Base-by-base conservation (phyloP, 805 yeast genomes). In the Tetrapisispora nanseiensis region DNA sequence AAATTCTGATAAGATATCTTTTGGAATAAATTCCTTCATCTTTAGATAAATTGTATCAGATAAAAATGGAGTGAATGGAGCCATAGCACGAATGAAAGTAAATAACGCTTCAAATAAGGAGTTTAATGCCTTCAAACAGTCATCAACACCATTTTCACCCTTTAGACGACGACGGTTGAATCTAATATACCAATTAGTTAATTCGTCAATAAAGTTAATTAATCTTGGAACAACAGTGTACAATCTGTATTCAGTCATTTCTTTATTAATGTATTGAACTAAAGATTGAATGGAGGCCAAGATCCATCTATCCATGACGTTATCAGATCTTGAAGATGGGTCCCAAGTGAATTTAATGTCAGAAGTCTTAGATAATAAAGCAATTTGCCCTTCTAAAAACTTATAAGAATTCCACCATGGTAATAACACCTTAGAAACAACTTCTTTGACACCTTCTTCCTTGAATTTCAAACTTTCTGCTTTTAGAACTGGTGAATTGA, bases 371-470 rank as follows among this genome's bases (percentile, higher is more conserved):
- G 82, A 78, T 61, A 84, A 75, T 42, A 92, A 68, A 21, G 86
- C 84, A 51, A 89, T 83, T 57, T 94, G 95, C 52, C 92, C 97
- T 59, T 89, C 95, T 71, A 89, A 82, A 72, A 92, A 92, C 67
- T 90, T 92, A 75, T 72, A 90, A 24, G 97, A 85, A 71, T 92
- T 92, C 87, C 90, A 92, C 98, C 97, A 94, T 56, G 99, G 99
- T 57, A 92, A 73, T 59, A 90, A 70, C 34, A 92, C 98, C 67
- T 89, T 86, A 27, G 97, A 82, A 33, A 92, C 94, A 60, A 92
- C 95, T 67, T 92, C 99, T 59, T 87, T 86, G 33, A 92, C 98
- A 70, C 99, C 99, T 62, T 90, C 97, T 69, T 92, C 99, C 67
- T 87, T 89, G 74, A 92, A 92, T 61, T 87, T 85, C 74, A 92